Conservation (phyloP, 2,329 filamentous ascomycete genomes). For the Talaromyces verruculosus region DNA sequence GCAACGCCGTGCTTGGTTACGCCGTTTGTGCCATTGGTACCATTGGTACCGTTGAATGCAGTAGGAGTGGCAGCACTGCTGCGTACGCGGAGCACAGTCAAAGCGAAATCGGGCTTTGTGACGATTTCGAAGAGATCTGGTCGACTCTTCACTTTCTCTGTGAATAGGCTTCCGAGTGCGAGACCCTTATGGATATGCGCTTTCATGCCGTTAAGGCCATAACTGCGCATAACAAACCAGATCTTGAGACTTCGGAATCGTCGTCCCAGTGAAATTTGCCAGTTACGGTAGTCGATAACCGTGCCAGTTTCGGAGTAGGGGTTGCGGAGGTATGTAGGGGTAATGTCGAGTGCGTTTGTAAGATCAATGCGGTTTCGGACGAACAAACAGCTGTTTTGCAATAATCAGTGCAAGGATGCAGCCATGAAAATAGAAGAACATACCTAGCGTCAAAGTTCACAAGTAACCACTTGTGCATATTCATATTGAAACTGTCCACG, state of each 20-base stretch:
- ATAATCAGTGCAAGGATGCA: background rate
- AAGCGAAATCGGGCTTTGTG: constrained; percentile 70
- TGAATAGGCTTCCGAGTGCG: constrained; percentile 68
- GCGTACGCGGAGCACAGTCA: constrained; percentile 72
- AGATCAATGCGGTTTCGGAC: constrained; percentile 73
- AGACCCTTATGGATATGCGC: constrained; percentile 71
- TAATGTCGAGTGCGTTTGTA: constrained; percentile 75
- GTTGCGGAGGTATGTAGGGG: constrained; percentile 80
- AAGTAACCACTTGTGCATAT: constrained; percentile 97
- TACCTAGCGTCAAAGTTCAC: constrained; percentile 79
- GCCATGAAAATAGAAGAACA: background rate
- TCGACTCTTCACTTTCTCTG: constrained; percentile 57
- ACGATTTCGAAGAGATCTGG: constrained; percentile 74
- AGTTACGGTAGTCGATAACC: constrained; percentile 94
- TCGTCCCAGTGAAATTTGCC: constrained; percentile 90
- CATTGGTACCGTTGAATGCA: constrained; percentile 20
- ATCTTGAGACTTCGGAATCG: constrained; percentile 88
- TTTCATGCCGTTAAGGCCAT: constrained; percentile 74
- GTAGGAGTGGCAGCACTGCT: constrained; percentile 32
- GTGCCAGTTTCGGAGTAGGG: constrained; percentile 75
- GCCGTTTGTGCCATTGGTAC: constrained; percentile 29
- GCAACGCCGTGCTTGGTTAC: constrained; percentile 29
- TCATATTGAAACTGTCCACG: constrained; percentile 90
- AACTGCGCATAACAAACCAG: constrained; percentile 88
- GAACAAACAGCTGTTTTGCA: constrained; percentile 66